phyloP scores from a whole-genome alignment of 768 basidiomycete species.

The Tephrocybe sp. region DNA sequence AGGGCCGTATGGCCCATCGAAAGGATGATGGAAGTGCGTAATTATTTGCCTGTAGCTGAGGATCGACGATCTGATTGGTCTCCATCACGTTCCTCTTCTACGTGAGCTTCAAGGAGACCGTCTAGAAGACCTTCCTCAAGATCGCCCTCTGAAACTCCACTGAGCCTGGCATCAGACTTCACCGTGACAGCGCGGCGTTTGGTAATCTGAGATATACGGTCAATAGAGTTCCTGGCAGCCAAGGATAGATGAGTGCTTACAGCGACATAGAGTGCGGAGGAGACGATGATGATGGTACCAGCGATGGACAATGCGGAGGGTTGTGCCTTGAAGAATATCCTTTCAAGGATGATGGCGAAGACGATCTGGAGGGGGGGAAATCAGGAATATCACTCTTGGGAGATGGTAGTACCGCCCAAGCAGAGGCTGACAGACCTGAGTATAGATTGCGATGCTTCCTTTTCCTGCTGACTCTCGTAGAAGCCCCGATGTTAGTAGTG shows the following conservation, averaged over 20 bases:
- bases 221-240: neutral
- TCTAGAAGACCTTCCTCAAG: constrained; percentile 15
- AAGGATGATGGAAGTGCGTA: too few relatives aligned
- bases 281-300: constrained; percentile 66
- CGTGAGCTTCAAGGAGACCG: neutral
- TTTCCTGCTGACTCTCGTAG: constrained; percentile 47
- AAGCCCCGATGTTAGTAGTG: constrained; percentile 57
- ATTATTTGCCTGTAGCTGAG: too few relatives aligned
- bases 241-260: constrained; percentile 36
- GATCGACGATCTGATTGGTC: too few relatives aligned
- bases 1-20: too few relatives aligned
- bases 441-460: constrained; percentile 59
- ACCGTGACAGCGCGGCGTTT: constrained; percentile 4
- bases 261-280: constrained; percentile 63
- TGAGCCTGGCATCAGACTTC: constrained; percentile 5
- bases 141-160: constrained; percentile 4
- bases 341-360: constrained; percentile 67
- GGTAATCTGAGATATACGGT: constrained; percentile 4
- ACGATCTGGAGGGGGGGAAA: constrained; percentile 43
- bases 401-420: too few relatives aligned
- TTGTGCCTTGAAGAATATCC: constrained; percentile 58
- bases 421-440: constrained; percentile 19
- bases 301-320: constrained; percentile 60
- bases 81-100: neutral
- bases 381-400: neutral